A percentile compares a stretch with the other conserved stretches of the same genome.
Conservation (phyloP, 208 protist genomes). For the Trichomonas tenax region DNA sequence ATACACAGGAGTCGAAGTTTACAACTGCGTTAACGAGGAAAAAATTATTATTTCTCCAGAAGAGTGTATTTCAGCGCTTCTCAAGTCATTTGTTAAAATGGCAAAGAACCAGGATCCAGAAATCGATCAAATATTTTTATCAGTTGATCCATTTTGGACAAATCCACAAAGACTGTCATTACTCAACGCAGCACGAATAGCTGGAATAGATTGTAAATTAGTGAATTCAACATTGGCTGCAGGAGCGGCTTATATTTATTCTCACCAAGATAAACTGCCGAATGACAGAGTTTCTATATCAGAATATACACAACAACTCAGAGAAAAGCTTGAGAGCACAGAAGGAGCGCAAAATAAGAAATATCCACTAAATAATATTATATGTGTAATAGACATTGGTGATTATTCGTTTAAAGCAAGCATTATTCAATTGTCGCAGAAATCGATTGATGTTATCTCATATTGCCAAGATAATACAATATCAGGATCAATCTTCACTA, state of each 20-base stretch:
- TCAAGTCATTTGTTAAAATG: neutral
- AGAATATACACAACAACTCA: no score
- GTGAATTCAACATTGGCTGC: conserved; percentile 31
- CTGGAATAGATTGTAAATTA: conserved; percentile 23
- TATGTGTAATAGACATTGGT: neutral
- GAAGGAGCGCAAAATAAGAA: no score
- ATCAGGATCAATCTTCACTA: neutral
- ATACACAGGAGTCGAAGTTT: neutral
- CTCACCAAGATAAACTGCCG: neutral
- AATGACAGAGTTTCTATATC: no score
- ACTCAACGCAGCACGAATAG: conserved; percentile 27
- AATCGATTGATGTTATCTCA: neutral
- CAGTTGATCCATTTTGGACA: conserved; percentile 24
- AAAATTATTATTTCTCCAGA: neutral
- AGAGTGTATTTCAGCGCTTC: neutral
- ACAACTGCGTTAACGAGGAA: neutral
- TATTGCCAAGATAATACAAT: neutral
- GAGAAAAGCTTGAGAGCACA: no score
- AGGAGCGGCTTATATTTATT: conserved; percentile 24
- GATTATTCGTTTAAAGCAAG: neutral
- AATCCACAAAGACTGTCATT: conserved; percentile 20
- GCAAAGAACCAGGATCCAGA: neutral
- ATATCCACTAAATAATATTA: neutral
- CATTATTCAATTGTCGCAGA: neutral
- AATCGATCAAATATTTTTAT: neutral